phyloP scores from a whole-genome alignment of 1,284 basidiomycete species.

The Trametes hirsuta region DNA sequence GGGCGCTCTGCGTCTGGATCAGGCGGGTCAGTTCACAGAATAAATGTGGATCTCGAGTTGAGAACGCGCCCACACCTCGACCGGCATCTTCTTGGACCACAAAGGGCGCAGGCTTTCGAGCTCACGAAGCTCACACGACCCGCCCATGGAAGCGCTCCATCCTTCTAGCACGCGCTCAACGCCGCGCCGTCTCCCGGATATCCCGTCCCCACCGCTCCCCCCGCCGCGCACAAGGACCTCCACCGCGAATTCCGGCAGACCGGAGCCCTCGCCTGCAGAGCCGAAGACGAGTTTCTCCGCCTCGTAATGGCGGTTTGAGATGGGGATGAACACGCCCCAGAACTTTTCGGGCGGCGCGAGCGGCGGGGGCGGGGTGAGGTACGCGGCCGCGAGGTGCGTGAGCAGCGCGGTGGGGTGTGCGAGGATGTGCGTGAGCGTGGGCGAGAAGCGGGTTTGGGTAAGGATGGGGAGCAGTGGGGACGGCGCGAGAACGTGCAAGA shows the following conservation, averaged over 20 bases:
- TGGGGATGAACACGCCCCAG: conserved; percentile 72
- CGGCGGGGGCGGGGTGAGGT: conserved; percentile 71
- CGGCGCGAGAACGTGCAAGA: conserved; percentile 61
- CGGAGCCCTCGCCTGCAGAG: conserved; percentile 52
- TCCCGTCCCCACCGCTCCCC: conserved; percentile 30
- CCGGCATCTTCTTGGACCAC: conserved; percentile 42
- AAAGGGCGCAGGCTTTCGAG: conserved; percentile 53
- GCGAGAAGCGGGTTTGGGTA: conserved; percentile 63
- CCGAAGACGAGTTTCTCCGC: conserved; percentile 65
- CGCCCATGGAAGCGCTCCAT: conserved; percentile 44
- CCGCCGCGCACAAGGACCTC: conserved; percentile 59
- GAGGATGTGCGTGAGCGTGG: conserved; percentile 65
- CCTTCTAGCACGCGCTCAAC: conserved; percentile 68
- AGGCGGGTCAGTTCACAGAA: neutral
- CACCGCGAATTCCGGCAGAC: conserved; percentile 55
- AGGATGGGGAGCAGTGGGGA: conserved; percentile 60
- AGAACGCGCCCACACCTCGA: conserved; percentile 43
- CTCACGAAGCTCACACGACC: conserved; percentile 49
- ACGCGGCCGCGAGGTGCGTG: conserved; percentile 63
- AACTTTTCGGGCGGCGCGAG: conserved; percentile 65
- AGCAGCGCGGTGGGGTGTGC: conserved; percentile 71
- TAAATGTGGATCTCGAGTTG: neutral
- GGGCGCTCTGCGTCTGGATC: conserved; percentile 36
- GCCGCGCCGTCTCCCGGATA: conserved; percentile 46
- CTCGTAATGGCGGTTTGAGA: conserved; percentile 63